Evolutionary conservation across 2,329 filamentous ascomycete species (phyloP).

Genomic region (Exophiala alcalophila): DNA sequence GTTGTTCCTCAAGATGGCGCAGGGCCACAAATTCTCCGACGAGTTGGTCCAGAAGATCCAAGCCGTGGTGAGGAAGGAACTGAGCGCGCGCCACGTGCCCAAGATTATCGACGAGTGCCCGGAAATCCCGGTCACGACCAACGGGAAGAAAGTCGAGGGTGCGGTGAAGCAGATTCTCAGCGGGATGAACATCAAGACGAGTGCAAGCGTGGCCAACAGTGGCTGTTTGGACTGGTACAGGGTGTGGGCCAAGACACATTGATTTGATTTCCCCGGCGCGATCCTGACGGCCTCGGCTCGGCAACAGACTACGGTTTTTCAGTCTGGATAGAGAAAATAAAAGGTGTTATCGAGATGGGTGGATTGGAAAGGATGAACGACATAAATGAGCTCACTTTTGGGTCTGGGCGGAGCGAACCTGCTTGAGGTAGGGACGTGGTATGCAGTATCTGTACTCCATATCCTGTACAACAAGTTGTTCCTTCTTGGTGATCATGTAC

Average conservation of each 20-base stretch:
- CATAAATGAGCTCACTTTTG: no score
- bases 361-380: no score
- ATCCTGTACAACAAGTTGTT: no score
- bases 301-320: no score
- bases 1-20: constrained; percentile 76
- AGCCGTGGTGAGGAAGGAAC: constrained; percentile 65
- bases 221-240: constrained; percentile 86
- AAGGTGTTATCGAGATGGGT: no score
- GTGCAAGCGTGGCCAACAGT: constrained; percentile 89
- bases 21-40: constrained; percentile 56
- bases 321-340: no score
- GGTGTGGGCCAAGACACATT: constrained; percentile 58
- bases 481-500: no score
- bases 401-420: no score
- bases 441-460: no score
- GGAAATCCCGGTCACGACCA: constrained; percentile 86
- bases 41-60: constrained; percentile 65
- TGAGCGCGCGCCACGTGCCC: constrained; percentile 88
- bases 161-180: constrained; percentile 95
- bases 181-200: constrained; percentile 80
- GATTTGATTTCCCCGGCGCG: no score
- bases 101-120: constrained; percentile 76
- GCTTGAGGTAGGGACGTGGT: no score
- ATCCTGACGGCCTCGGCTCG: no score
- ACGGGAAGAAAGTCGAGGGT: constrained; percentile 98